Percentiles rank a stretch among this genome's conserved stretches.
These are phyloP conservation scores for Citrus inodora DNA, from an alignment of 345 rosid species.

Conservation along the genomic window DNA sequence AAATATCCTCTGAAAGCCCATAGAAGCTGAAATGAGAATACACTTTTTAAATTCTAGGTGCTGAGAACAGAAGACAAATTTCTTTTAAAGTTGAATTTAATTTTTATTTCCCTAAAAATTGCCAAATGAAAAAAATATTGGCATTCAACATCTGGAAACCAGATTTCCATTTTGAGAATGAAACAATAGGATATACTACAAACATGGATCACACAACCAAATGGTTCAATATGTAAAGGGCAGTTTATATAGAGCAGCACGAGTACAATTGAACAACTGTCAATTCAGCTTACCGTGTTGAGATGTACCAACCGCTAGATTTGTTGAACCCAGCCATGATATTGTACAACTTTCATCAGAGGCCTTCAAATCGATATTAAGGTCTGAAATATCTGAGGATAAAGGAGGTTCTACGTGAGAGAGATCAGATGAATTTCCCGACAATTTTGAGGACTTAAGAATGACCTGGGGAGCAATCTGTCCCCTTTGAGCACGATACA, in stretches of 20 bases:
- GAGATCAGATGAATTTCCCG: slow-evolving; percentile 9
- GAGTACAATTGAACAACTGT: no score
- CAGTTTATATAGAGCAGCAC: neutral
- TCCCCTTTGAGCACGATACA: slow-evolving; percentile 74
- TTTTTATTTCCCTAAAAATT: neutral
- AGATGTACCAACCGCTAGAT: slow-evolving; percentile 58
- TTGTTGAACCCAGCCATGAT: slow-evolving; percentile 72
- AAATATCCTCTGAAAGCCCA: neutral
- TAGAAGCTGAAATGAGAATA: neutral
- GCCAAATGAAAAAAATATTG: neutral
- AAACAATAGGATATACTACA: neutral
- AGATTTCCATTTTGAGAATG: neutral
- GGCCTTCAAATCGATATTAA: slow-evolving; percentile 14
- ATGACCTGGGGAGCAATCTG: slow-evolving; percentile 62
- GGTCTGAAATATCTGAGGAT: slow-evolving; percentile 21
- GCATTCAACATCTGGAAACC: neutral
- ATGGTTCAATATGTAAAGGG: neutral
- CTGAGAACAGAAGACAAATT: neutral
- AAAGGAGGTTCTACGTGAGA: slow-evolving; percentile 16
- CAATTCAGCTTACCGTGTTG: slow-evolving; percentile 38
- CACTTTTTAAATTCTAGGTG: neutral
- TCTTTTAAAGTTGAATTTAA: neutral
- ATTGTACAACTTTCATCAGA: slow-evolving; percentile 30
- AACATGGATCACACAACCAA: neutral
- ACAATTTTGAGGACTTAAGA: slow-evolving; percentile 33